phyloP scores from a whole-genome alignment of 2,329 filamentous ascomycete species.

The Scytalidium sp. region DNA sequence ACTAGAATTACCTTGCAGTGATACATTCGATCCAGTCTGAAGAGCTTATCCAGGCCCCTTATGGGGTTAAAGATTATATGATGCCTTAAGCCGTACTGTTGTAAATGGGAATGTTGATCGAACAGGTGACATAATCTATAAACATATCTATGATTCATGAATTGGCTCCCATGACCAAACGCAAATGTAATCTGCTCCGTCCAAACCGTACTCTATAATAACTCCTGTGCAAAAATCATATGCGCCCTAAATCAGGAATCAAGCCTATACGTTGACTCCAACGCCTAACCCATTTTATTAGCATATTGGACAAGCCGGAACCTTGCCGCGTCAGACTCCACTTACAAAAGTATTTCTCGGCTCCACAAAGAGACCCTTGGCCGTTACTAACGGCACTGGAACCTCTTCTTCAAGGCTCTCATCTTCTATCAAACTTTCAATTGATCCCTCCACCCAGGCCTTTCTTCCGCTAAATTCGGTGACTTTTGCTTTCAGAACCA shows the following conservation, averaged over 20 bases:
- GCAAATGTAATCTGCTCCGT: no score
- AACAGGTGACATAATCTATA: no score
- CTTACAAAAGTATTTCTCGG: background rate
- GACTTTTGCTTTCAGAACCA: conserved; percentile 75
- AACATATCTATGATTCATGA: no score
- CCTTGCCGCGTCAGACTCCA: background rate
- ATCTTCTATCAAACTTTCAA: conserved; percentile 69
- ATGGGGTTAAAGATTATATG: no score
- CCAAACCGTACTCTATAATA: background rate
- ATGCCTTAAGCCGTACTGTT: no score
- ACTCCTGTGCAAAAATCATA: no score
- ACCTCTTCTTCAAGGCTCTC: conserved; percentile 37
- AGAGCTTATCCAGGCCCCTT: no score
- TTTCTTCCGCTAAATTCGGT: conserved; percentile 84
- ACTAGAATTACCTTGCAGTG: no score
- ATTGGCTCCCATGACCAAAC: no score
- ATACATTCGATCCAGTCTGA: no score
- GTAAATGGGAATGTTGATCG: no score
- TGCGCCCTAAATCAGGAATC: background rate
- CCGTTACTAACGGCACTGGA: background rate
- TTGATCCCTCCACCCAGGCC: conserved; percentile 81
- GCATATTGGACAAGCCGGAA: background rate
- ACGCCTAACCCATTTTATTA: background rate
- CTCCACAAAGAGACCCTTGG: background rate
- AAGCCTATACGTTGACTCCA: background rate